Evolutionary conservation across 2,329 filamentous ascomycete genomes (phyloP), one percentile per base, ranked within the genome.

Genomic region (Phaeosphaeria sp.): DNA sequence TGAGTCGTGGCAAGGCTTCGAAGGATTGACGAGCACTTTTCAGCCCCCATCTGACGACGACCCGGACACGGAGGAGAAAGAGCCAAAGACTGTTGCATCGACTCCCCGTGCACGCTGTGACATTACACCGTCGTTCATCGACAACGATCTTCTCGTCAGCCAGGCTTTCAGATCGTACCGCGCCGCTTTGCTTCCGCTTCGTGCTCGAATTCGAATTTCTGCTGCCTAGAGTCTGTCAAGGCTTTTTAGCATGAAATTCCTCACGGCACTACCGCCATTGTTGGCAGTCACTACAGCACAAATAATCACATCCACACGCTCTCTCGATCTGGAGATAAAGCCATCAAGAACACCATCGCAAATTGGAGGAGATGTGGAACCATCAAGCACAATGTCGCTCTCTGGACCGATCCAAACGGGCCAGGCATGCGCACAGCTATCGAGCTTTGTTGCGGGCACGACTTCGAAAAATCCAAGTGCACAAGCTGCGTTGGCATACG

Each of bases 401-500:
- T 66, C 68, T 1, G 73, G 71, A 7, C 74, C 74, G 0, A 68
- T 75, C 22, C 57, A 68, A 24, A 74, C 74, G 18, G 65, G 50
- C 9, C 53, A 59, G 24, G 73, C 74, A 45, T 77, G 74, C 60
- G 64, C 61, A 20, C 63, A 71, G 44, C 64, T 76, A 45, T 58
- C 60, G 21, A 50, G 62, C 5, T 47, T 63, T n/a, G 60, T 76
- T 2, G 43, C 25, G 1, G 33, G 59, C 13, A 63, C 60, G 3
- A 43, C 40, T 9, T 25, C 60, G 17, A 40, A 59, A 8, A 65
- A 50, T 42, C 67, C 69, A 2, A 70, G 59, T 30, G 66, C 76
- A 6, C 64, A 72, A 22, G 74, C 74, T 25, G 72, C 74, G 63
- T 61, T 76, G 30, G 75, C 73, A 42, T 71, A 72, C 49, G 67